Evolutionary conservation across 306 rosid genomes (phyloP).

Genomic region (Urtica urens): DNA sequence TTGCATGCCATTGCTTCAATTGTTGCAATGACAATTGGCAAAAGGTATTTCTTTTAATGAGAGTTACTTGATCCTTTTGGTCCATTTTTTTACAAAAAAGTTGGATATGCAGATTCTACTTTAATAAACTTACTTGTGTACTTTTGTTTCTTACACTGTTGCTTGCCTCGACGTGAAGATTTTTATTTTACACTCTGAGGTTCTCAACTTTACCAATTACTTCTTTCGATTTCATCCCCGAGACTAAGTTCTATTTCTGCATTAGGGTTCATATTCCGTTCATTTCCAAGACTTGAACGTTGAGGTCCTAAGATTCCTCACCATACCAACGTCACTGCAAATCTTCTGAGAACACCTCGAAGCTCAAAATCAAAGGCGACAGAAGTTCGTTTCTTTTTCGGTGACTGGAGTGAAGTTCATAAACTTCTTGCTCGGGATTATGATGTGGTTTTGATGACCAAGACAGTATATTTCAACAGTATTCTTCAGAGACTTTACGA

Average conservation of each 20-base stretch:
- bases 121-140: no score
- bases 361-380: slow-evolving; percentile 19
- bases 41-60: no score
- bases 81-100: no score
- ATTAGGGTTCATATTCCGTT: slow-evolving; percentile 61
- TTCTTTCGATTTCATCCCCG: neutral
- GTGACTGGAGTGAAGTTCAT: slow-evolving; percentile 89
- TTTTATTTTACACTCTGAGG: slow-evolving; percentile 2
- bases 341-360: slow-evolving; percentile 24
- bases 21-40: slow-evolving; percentile 99
- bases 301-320: slow-evolving; percentile 68
- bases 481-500: slow-evolving; percentile 59
- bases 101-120: no score
- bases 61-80: no score
- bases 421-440: slow-evolving; percentile 48
- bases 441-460: slow-evolving; percentile 89
- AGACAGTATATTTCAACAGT: slow-evolving; percentile 72
- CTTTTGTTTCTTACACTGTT: no score
- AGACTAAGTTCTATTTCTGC: slow-evolving; percentile 14
- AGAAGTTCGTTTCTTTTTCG: slow-evolving; percentile 66
- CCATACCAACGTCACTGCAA: slow-evolving; percentile 66
- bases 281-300: slow-evolving; percentile 96
- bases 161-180: slow-evolving; percentile 61
- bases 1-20: slow-evolving; percentile 49
- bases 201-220: neutral